Evolutionary conservation across 2,329 filamentous ascomycete species (phyloP).

Genomic region (Aspergillus thermomutatus): DNA sequence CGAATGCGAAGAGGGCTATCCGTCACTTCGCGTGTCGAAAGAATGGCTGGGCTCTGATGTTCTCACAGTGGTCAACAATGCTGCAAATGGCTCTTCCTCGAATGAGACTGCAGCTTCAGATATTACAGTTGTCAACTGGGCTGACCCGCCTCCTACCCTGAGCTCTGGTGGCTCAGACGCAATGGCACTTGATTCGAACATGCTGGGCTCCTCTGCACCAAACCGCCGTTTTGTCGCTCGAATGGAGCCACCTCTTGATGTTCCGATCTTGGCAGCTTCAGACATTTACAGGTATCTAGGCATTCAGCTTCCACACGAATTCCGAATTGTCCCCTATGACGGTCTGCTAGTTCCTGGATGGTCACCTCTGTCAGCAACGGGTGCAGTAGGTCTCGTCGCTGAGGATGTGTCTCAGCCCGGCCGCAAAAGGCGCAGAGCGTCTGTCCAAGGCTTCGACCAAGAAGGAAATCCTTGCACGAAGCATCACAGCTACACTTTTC

Average conservation of each 20-base stretch:
- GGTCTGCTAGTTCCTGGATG: conserved; percentile 35
- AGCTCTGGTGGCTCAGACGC: conserved; percentile 31
- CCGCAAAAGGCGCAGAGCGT: conserved; percentile 31
- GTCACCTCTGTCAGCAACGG: conserved; percentile 18
- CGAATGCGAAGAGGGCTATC: conserved; percentile 45
- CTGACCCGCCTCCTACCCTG: conserved; percentile 37
- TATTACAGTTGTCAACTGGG: conserved; percentile 35
- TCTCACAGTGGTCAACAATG: conserved; percentile 26
- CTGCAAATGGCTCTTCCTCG: conserved; percentile 19
- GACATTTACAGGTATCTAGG: conserved; percentile 41
- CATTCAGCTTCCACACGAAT: conserved; percentile 39
- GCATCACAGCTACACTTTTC: conserved; percentile 43
- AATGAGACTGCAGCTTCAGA: conserved; percentile 21
- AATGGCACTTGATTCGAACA: conserved; percentile 37
- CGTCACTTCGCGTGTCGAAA: conserved; percentile 42
- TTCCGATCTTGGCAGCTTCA: conserved; percentile 41
- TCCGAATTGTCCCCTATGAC: conserved; percentile 39
- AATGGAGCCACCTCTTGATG: conserved; percentile 40
- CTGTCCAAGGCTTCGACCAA: conserved; percentile 31
- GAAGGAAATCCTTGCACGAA: conserved; percentile 27
- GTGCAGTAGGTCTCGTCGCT: conserved; percentile 21
- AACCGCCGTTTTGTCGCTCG: conserved; percentile 45
- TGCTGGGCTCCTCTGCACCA: conserved; percentile 35
- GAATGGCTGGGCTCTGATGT: conserved; percentile 40
- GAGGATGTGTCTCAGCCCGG: conserved; percentile 25